These are phyloP conservation scores for Quercus agrifolia DNA, from an alignment of 306 rosid genomes.

Conservation along the genomic window DNA sequence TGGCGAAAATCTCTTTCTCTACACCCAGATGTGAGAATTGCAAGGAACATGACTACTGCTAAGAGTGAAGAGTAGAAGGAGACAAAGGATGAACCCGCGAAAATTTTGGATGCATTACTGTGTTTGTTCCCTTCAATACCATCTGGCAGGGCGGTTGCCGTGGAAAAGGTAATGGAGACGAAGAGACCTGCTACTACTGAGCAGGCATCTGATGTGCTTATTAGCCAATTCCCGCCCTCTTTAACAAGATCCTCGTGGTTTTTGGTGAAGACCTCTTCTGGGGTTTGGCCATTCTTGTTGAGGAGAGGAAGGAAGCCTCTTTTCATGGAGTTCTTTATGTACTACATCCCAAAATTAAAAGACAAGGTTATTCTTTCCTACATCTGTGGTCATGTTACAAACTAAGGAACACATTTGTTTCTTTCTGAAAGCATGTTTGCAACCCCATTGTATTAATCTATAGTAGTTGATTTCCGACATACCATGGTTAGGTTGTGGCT, in stretches of 20 bases:
- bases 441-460: no score
- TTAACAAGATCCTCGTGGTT: conserved; percentile 22
- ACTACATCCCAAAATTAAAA: conserved; percentile 19
- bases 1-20: conserved; percentile 33
- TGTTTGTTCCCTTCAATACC: conserved; percentile 1
- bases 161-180: conserved; percentile 47
- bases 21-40: conserved; percentile 42
- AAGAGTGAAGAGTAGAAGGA: conserved; percentile 50
- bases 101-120: conserved; percentile 19
- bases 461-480: no score
- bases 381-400: background rate
- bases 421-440: no score
- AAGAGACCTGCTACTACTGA: conserved; percentile 53
- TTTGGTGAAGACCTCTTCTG: conserved; percentile 37
- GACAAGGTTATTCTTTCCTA: no score
- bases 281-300: conserved; percentile 26
- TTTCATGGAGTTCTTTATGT: conserved; percentile 41
- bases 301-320: conserved; percentile 17
- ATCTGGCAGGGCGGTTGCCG: conserved; percentile 39
- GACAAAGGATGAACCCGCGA: conserved; percentile 28
- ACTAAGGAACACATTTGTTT: no score
- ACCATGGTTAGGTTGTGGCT: no score
- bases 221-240: conserved; percentile 39
- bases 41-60: conserved; percentile 46
- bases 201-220: conserved; percentile 45